phyloP scores from a whole-genome alignment of 2,329 filamentous ascomycete species.

The Hymenoscyphus repandus region DNA sequence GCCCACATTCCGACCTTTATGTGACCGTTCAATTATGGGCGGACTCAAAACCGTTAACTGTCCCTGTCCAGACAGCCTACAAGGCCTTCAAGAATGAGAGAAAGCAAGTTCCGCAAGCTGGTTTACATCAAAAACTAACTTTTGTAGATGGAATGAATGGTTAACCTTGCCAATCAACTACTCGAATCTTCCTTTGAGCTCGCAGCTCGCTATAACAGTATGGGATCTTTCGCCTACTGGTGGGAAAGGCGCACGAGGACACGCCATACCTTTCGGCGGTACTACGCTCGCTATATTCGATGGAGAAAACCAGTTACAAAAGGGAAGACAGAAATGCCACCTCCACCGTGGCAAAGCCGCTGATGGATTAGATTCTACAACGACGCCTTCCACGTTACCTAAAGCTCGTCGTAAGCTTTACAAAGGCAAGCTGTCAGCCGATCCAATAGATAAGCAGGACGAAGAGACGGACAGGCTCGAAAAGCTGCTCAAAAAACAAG shows the following conservation, averaged over 20 bases:
- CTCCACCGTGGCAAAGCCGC: constrained; percentile 77
- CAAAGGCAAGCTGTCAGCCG: constrained; percentile 39
- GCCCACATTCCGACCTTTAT: constrained; percentile 81
- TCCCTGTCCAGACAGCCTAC: constrained; percentile 88
- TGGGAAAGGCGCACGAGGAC: constrained; percentile 61
- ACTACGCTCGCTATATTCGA: constrained; percentile 93
- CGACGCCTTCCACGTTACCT: constrained; percentile 65
- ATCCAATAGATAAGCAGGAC: constrained; percentile 61
- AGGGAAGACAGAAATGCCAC: constrained; percentile 86
- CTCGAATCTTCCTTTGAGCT: constrained; percentile 72
- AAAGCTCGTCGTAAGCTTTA: constrained; percentile 48
- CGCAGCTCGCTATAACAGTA: constrained; percentile 84
- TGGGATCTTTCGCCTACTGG: constrained; percentile 90
- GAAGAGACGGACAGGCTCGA: constrained; percentile 88
- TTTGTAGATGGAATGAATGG: constrained; percentile 95
- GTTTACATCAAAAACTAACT: constrained; percentile 12
- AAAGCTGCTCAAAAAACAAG: constrained; percentile 90
- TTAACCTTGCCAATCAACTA: constrained; percentile 81
- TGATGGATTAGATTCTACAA: constrained; percentile 76
- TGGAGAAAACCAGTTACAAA: constrained; percentile 82
- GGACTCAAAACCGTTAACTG: constrained; percentile 88
- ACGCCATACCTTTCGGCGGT: constrained; percentile 87
- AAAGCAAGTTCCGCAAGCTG: constrained; percentile 37
- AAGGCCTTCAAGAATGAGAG: constrained; percentile 77
- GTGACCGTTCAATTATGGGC: constrained; percentile 92